Conservation (phyloP, 2,329 filamentous ascomycete species). For the Cryphonectria naterciae region DNA sequence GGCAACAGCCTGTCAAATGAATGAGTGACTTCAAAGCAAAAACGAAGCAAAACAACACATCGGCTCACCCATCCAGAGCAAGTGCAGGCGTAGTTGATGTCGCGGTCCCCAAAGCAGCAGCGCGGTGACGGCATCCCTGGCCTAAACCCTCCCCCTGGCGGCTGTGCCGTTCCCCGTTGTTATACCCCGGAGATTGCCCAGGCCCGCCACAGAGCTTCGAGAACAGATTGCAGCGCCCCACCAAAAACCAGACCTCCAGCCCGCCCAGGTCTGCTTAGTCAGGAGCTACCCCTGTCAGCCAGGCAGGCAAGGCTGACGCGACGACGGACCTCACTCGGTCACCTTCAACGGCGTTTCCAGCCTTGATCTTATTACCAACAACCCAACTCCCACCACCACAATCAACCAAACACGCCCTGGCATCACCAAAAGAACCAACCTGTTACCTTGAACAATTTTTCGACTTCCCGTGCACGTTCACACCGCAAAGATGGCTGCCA, state of each 20-base stretch:
- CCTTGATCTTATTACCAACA: constrained; percentile 24
- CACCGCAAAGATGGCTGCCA: constrained; percentile 58
- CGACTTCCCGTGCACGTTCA: not conserved
- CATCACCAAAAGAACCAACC: constrained; percentile 21
- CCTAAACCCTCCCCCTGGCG: constrained; percentile 8
- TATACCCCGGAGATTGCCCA: constrained; percentile 14
- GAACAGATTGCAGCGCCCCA: constrained; percentile 11
- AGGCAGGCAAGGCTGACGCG: constrained; percentile 55
- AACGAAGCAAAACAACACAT: not conserved
- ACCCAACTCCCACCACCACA: constrained; percentile 16
- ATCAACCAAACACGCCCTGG: constrained; percentile 29
- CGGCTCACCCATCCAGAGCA: not conserved
- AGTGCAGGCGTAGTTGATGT: constrained; percentile 2
- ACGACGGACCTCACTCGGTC: constrained; percentile 29
- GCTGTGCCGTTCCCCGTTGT: not conserved
- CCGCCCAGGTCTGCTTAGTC: constrained; percentile 30
- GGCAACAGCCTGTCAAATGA: not conserved
- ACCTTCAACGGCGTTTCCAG: constrained; percentile 13
- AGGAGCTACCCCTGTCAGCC: constrained; percentile 29
- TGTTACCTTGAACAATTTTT: constrained; percentile 19
- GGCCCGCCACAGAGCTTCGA: constrained; percentile 6
- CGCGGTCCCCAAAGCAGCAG: constrained; percentile 17
- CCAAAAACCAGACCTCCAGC: constrained; percentile 9
- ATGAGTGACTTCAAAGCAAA: not conserved
- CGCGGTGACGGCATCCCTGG: constrained; percentile 28